Evolutionary conservation across 768 basidiomycete genomes (phyloP).

Genomic region (Suillus subaureus): DNA sequence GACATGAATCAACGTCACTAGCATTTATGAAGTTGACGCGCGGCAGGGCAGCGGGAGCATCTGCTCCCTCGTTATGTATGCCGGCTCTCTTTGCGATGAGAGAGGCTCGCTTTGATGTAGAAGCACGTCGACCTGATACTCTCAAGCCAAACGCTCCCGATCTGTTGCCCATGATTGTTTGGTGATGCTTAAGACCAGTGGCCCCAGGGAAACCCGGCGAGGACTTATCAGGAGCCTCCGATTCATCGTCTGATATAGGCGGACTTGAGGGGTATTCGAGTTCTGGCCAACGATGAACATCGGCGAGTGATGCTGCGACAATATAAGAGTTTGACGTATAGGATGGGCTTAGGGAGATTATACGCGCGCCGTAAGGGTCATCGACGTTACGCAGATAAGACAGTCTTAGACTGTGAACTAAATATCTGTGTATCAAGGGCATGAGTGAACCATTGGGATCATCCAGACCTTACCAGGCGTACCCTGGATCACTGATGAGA

Average conservation of each 20-base stretch:
- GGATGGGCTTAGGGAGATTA: constrained; percentile 78
- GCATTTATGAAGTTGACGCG: constrained; percentile 14
- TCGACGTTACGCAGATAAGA: constrained; percentile 88
- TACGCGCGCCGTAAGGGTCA: constrained; percentile 80
- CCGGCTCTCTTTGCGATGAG: constrained; percentile 12
- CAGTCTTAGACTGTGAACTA: constrained; percentile 84
- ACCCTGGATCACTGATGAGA: constrained; percentile 67
- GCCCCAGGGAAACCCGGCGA: constrained; percentile 49
- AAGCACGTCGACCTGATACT: constrained; percentile 63
- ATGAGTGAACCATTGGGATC: constrained; percentile 7
- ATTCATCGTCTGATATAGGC: constrained; percentile 71
- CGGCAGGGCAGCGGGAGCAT: constrained; percentile 12
- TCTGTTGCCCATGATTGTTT: constrained; percentile 82
- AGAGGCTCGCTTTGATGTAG: constrained; percentile 53
- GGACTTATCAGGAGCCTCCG: constrained; percentile 39
- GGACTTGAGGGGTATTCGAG: constrained; percentile 72
- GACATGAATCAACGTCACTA: constrained; percentile 14
- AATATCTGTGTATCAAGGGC: constrained; percentile 43
- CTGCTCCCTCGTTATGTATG: constrained; percentile 14
- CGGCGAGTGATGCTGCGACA: constrained; percentile 75
- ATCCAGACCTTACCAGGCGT: constrained; percentile 18
- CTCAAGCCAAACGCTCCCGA: constrained; percentile 78
- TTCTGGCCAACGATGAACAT: constrained; percentile 84
- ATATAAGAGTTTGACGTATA: constrained; percentile 86
- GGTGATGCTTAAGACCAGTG: constrained; percentile 73